phyloP scores from a whole-genome alignment of 2,329 filamentous ascomycete species.

The Cladophialophora bantiana region DNA sequence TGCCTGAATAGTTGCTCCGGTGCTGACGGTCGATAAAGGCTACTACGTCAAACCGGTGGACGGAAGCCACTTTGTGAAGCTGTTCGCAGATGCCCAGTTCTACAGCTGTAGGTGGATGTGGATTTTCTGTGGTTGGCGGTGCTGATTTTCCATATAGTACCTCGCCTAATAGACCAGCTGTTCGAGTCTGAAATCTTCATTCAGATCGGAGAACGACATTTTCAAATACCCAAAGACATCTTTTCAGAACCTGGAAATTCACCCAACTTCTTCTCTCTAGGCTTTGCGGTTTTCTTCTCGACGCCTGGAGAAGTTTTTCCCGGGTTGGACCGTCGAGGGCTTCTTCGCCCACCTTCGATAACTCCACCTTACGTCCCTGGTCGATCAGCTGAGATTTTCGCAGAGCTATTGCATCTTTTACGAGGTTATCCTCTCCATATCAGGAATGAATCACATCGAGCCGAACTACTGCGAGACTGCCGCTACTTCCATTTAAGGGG shows the following conservation, averaged over 20 bases:
- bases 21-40: constrained; percentile 52
- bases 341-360: constrained; percentile 87
- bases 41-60: constrained; percentile 86
- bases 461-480: constrained; percentile 80
- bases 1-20: neutral
- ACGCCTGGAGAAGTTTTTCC: constrained; percentile 82
- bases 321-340: constrained; percentile 76
- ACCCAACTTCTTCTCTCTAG: constrained; percentile 95
- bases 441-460: constrained; percentile 75
- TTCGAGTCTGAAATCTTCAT: constrained; percentile 93
- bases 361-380: constrained; percentile 80
- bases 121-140: neutral
- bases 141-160: constrained; percentile 63
- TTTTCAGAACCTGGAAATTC: constrained; percentile 85
- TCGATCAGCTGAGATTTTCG: constrained; percentile 82
- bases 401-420: constrained; percentile 79
- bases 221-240: constrained; percentile 87
- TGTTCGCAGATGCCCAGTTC: constrained; percentile 95
- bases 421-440: constrained; percentile 84
- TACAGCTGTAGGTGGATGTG: constrained; percentile 71
- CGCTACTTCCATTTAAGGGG: constrained; percentile 93
- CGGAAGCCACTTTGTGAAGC: constrained; percentile 84
- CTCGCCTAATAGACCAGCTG: constrained; percentile 86
- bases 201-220: constrained; percentile 83
- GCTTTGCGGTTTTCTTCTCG: constrained; percentile 87